These are phyloP conservation scores for Phytophthora podocarpi DNA, from an alignment of 352 stramenopile genomes.

Conservation along the genomic window DNA sequence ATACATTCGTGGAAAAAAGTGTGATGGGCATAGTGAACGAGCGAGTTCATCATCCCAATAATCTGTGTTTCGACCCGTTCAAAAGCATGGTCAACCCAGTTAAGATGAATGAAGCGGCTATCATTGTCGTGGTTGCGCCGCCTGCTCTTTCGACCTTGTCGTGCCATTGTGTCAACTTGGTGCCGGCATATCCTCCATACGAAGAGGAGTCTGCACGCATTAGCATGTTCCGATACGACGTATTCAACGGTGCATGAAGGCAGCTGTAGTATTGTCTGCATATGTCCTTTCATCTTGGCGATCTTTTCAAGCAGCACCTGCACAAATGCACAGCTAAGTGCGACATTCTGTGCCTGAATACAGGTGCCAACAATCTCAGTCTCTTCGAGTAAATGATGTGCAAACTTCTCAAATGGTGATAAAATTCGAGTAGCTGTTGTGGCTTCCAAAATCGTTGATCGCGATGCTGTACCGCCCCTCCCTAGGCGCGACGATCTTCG, in stretches of 20 bases:
- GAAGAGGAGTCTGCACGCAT: slow-evolving; percentile 59
- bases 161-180: slow-evolving; percentile 54
- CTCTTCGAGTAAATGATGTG: slow-evolving; percentile 77
- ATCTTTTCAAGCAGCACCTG: slow-evolving; percentile 72
- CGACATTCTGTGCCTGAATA: slow-evolving; percentile 67
- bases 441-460: neutral
- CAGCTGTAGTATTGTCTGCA: slow-evolving; percentile 40
- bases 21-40: slow-evolving; percentile 59
- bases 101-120: slow-evolving; percentile 46
- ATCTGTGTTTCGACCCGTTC: slow-evolving; percentile 63
- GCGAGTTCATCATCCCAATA: slow-evolving; percentile 51
- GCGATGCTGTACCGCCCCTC: neutral
- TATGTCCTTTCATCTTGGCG: slow-evolving; percentile 41
- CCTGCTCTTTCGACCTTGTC: slow-evolving; percentile 32
- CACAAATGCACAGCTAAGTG: slow-evolving; percentile 62
- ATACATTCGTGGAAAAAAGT: slow-evolving; percentile 67
- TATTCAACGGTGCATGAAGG: slow-evolving; percentile 40
- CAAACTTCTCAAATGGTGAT: slow-evolving; percentile 70
- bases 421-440: slow-evolving; percentile 18
- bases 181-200: slow-evolving; percentile 70
- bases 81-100: slow-evolving; percentile 72
- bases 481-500: slow-evolving; percentile 1
- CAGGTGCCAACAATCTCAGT: slow-evolving; percentile 67
- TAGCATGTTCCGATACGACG: slow-evolving; percentile 63
- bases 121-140: slow-evolving; percentile 23